These are phyloP conservation scores for Xylaria intraflava DNA, from an alignment of 495 filamentous ascomycete genomes.

Conservation along the genomic window DNA sequence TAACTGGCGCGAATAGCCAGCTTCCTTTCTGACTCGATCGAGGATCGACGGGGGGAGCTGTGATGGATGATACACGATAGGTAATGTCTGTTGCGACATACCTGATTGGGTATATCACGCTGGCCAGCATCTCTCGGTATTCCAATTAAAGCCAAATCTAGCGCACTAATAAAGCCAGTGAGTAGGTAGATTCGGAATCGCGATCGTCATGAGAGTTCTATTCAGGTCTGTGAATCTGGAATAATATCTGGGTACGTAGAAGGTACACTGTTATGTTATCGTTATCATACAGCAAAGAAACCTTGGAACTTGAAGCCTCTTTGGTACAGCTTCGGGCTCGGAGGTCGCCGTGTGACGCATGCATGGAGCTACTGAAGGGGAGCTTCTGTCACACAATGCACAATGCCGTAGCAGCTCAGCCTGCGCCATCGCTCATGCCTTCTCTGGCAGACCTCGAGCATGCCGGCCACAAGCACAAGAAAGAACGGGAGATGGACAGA, in stretches of 20 bases:
- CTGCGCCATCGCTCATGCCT: background rate
- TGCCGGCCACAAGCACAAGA: too few relatives aligned
- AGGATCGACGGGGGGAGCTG: constrained; percentile 16
- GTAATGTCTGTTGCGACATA: constrained; percentile 12
- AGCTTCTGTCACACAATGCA: constrained; percentile 2
- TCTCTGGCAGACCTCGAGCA: background rate
- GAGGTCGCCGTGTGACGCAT: constrained; percentile 4
- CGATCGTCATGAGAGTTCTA: too few relatives aligned
- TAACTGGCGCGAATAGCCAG: constrained; percentile 14
- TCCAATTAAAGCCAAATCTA: too few relatives aligned
- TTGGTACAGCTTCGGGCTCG: background rate
- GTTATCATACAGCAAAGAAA: constrained; percentile 13
- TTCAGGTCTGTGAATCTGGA: too few relatives aligned
- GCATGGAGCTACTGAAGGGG: constrained; percentile 2
- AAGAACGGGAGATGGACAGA: too few relatives aligned
- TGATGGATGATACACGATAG: constrained; percentile 16
- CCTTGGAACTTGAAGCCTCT: too few relatives aligned
- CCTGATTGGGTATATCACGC: background rate
- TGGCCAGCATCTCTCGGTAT: too few relatives aligned
- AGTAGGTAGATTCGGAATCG: too few relatives aligned
- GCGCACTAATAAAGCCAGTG: too few relatives aligned
- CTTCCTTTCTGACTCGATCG: constrained; percentile 30
- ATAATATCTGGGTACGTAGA: too few relatives aligned
- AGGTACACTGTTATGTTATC: constrained; percentile 7
- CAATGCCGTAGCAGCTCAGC: background rate